Percentiles rank a stretch among this genome's conserved stretches.
Evolutionary conservation across 768 basidiomycete species (phyloP).

Genomic region (Favolaschia claudopus): DNA sequence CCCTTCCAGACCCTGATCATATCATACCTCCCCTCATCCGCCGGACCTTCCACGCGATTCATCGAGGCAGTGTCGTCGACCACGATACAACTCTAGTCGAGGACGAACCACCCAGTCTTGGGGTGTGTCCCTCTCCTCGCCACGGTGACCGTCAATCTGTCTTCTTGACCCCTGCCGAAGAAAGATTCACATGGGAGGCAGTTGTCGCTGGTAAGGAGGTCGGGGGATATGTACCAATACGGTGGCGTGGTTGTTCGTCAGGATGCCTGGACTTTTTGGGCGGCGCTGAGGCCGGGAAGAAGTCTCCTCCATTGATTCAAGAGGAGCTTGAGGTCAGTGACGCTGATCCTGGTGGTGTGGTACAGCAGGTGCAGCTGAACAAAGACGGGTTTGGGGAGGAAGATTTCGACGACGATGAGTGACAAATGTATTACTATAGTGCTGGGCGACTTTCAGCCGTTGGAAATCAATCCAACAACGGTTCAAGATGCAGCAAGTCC

Average conservation of each 20-base stretch:
- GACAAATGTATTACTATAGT: too few relatives aligned
- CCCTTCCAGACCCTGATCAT: conserved; percentile 34
- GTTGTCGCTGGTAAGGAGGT: conserved; percentile 59
- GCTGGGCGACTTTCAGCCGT: too few relatives aligned
- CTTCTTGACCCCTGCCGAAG: conserved; percentile 66
- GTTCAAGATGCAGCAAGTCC: too few relatives aligned
- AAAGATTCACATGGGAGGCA: conserved; percentile 71
- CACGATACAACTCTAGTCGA: conserved; percentile 35
- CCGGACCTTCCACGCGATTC: conserved; percentile 42
- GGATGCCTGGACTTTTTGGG: conserved; percentile 70
- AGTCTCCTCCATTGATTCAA: background rate
- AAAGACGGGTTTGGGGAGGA: background rate
- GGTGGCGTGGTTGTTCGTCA: conserved; percentile 72
- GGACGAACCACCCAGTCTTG: conserved; percentile 24
- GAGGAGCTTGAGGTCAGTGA: conserved; percentile 25
- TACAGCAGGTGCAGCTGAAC: conserved; percentile 10
- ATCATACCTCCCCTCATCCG: conserved; percentile 40
- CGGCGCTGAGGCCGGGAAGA: conserved; percentile 7
- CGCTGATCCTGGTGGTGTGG: conserved; percentile 10
- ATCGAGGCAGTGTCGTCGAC: conserved; percentile 45
- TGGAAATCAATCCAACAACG: too few relatives aligned
- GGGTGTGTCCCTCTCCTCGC: conserved; percentile 60
- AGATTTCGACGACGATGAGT: conserved; percentile 30
- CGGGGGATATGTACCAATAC: conserved; percentile 62
- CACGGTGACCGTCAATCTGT: conserved; percentile 35